Base-by-base conservation (phyloP, 2,329 filamentous ascomycete species). In the Alternaria sp. region DNA sequence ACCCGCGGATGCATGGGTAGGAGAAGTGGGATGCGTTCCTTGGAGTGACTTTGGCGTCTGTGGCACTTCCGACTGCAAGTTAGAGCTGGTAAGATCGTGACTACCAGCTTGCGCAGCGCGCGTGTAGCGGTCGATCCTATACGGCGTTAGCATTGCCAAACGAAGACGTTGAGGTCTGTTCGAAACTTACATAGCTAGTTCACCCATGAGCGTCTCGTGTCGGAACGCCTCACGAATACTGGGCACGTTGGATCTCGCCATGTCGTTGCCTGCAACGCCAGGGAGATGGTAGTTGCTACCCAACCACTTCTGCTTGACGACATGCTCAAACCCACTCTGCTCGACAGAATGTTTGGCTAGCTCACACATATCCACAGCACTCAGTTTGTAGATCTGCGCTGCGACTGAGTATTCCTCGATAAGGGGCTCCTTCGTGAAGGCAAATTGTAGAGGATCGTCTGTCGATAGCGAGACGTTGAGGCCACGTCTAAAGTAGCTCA, bases 391-490 rank as follows among this genome's bases (percentile, higher is more conserved):
- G 62, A 99, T 99, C 81, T 99, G 96, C 5, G 96, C 96, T 4
- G 96, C 96, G 9, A 99, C 96, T 0, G 95, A 94, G 76, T 99
- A 99, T 77, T 99, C 96, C 79, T 99, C 96, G 70, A 99, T 99
- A 61, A 99, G 82, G 1, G 96, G 96, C 80, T 99, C 96, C 75
- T 98, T 99, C 6, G 96, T 99, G 77, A 97, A 99, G 3, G 96
- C 96, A 78, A 99, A 99, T 77, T 99, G 96, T 50, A 99, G 86
- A 21, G 96, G 96, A 77, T 99, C 96, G 75, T 99, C 96, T 0
- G 96, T 98, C 2, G 95, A 98, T 6, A 99, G 84, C 1, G 95
- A 98, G 7, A 99, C 94, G 76, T 99, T 99, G 55, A 99, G 83
- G 0, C 96, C 96, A 59, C 96, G 90, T 76, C 92, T 91, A 84